Conservation (phyloP, 768 basidiomycete genomes). For the Chiua virens region DNA sequence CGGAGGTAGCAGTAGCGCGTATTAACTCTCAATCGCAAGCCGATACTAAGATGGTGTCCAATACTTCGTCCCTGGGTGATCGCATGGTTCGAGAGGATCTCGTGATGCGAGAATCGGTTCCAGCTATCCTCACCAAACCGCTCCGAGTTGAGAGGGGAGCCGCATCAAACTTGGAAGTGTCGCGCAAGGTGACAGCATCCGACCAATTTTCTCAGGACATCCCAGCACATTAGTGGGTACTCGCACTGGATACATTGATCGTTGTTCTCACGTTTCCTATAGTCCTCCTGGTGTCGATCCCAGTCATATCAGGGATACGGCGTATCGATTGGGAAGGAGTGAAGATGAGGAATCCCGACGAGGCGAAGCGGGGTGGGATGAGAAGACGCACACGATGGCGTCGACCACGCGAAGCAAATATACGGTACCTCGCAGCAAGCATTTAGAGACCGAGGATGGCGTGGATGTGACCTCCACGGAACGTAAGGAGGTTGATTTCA, state of each 20-base stretch:
- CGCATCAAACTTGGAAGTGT: neutral
- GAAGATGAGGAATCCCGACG: neutral
- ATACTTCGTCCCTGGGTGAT: neutral
- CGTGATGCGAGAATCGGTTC: neutral
- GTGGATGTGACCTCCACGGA: neutral
- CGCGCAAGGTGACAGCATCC: neutral
- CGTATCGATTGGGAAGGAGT: neutral
- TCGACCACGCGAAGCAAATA: constrained; percentile 4
- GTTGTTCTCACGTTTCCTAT: neutral
- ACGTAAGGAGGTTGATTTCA: neutral
- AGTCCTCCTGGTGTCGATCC: neutral
- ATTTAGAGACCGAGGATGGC: constrained; percentile 1
- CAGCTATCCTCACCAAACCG: neutral
- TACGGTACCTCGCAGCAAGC: constrained; percentile 18
- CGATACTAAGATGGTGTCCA: neutral
- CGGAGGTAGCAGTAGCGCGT: neutral
- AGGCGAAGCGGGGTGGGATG: neutral
- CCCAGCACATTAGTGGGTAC: constrained; percentile 5
- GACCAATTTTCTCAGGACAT: neutral
- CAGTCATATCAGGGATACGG: neutral
- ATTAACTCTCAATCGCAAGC: neutral
- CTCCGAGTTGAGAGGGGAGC: neutral
- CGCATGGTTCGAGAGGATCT: neutral
- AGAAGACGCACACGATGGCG: neutral
- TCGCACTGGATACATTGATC: neutral